phyloP scores from a whole-genome alignment of 768 basidiomycete genomes.

The Dioszegia hungarica region DNA sequence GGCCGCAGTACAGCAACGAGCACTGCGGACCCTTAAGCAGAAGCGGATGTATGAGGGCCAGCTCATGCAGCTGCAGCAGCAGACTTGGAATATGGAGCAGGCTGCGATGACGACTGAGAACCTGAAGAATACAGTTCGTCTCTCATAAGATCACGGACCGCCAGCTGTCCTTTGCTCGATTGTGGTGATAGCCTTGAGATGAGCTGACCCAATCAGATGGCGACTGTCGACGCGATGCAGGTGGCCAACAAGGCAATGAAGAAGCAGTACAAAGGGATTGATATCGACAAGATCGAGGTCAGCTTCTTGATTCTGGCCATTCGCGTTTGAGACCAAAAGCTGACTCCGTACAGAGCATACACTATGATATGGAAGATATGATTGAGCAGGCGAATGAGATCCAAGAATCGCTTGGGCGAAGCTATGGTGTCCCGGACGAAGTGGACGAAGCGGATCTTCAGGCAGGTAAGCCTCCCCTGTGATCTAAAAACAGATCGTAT shows the following conservation, averaged over 20 bases:
- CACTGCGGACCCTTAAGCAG: slow-evolving; percentile 85
- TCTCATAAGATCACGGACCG: neutral
- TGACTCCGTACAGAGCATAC: slow-evolving; percentile 65
- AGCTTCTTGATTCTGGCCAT: slow-evolving; percentile 21
- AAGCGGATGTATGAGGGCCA: slow-evolving; percentile 87
- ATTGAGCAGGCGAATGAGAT: slow-evolving; percentile 97
- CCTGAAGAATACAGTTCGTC: slow-evolving; percentile 70
- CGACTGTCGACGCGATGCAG: slow-evolving; percentile 94
- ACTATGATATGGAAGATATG: slow-evolving; percentile 97
- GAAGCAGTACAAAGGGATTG: slow-evolving; percentile 94
- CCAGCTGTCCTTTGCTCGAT: neutral
- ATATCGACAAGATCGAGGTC: slow-evolving; percentile 98
- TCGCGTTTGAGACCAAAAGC: neutral
- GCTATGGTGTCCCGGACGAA: slow-evolving; percentile 95
- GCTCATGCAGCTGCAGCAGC: slow-evolving; percentile 82
- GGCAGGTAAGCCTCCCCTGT: slow-evolving; percentile 62
- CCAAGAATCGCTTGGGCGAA: slow-evolving; percentile 85
- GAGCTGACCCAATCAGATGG: slow-evolving; percentile 58
- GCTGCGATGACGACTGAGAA: slow-evolving; percentile 95
- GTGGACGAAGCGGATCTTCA: slow-evolving; percentile 95
- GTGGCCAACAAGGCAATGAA: slow-evolving; percentile 90
- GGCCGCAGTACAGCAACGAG: slow-evolving; percentile 91
- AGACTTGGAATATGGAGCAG: slow-evolving; percentile 98
- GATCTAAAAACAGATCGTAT: neutral
- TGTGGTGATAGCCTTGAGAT: too few relatives aligned